These are phyloP conservation scores for Diutina siamensis DNA, from an alignment of 1,139 yeast species.

Conservation along the genomic window DNA sequence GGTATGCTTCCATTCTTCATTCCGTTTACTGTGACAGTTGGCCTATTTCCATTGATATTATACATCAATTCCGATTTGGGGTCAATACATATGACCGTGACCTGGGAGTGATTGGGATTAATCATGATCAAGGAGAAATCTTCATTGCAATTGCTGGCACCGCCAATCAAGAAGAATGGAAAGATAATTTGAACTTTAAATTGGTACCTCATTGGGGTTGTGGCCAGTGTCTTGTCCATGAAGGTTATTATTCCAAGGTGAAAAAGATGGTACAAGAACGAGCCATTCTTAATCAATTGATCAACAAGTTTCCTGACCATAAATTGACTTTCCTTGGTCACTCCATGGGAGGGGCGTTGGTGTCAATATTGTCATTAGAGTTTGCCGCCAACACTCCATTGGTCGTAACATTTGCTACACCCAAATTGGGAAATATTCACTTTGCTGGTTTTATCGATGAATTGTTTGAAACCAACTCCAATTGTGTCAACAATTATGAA, in stretches of 20 bases:
- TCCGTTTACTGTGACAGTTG: constrained; percentile 24
- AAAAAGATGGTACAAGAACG: constrained; percentile 23
- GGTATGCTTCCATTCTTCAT: constrained; percentile 25
- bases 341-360: constrained; percentile 65
- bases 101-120: constrained; percentile 38
- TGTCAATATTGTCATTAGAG: constrained; percentile 50
- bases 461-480: constrained; percentile 25
- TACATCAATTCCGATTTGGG: constrained; percentile 25
- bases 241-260: constrained; percentile 41
- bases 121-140: constrained; percentile 23
- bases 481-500: constrained; percentile 9
- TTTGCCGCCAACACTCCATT: constrained; percentile 35
- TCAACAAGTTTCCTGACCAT: constrained; percentile 31
- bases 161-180: constrained; percentile 44
- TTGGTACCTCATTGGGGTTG: constrained; percentile 35
- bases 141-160: constrained; percentile 46
- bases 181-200: constrained; percentile 35
- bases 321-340: constrained; percentile 50
- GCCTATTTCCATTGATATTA: constrained; percentile 16
- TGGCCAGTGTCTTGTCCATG: constrained; percentile 42
- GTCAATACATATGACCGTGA: constrained; percentile 35
- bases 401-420: constrained; percentile 49
- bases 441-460: constrained; percentile 41
- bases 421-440: constrained; percentile 45
- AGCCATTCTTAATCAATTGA: constrained; percentile 19